Base-by-base conservation (phyloP, 768 basidiomycete species). In the Gautieria morchelliformis region DNA sequence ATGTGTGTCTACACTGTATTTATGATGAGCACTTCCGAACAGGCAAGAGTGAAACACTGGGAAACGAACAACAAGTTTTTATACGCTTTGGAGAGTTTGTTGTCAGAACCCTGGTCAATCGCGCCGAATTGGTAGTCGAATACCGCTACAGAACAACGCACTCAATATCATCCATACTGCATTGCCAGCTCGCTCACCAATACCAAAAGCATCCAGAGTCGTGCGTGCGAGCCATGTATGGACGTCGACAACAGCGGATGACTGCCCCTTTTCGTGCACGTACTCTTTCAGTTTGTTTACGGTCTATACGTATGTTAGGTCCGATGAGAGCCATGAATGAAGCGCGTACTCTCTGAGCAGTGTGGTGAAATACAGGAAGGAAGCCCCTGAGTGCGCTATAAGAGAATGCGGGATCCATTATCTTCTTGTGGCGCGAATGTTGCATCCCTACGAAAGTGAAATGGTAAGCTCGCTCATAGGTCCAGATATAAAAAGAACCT, bases 191-290 rank as follows among this genome's bases (percentile, higher is more conserved):
- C 15, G 5, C 53, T 8, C 65, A 77, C 79, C 77, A 65, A 74
- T 69, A 8, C 77, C 80, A 55, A 81, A 75, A 14, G 77, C 73
- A 66, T 80, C 80, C 53, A 81, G 60, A 7, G 77, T 74, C 3
- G 74, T 75, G 4, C 75, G 74, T 27, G 77, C 74, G 6, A 72
- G 51, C 71, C 69, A 70, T 8, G 37, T 0, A 39, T 61, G 44
- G 5, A 71, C 37, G 50, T 72, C 53, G 3, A 71, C 17, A 8
- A 64, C 61, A 14, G 20, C 17, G 17, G 20, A 49, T 49, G 47
- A 5, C 6, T 27, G 5, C 9, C 47, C 47, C 5, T 10, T 10
- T 27, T 27, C 7, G 9, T 14, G 22, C 7, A 49, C 22, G 32
- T 20, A 10, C 12, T 49, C 47, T 20, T 33, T 49, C 24, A 49